These are phyloP conservation scores for Carex myosuroides DNA, from an alignment of 176 grass and related monocot species.

Conservation along the genomic window DNA sequence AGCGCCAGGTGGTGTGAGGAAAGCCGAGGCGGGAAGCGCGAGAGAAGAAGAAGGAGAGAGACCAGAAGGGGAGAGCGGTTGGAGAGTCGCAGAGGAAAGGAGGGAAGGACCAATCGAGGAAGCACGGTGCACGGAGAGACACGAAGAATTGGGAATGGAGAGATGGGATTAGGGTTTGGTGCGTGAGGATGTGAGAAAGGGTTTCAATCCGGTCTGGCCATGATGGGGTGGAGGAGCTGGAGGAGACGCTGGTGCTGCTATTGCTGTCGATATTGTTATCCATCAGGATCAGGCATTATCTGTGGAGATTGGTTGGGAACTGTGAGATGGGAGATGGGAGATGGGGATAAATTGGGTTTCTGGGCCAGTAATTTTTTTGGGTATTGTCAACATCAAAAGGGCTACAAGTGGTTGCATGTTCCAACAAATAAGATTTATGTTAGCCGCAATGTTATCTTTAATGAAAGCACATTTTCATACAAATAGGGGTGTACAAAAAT, in stretches of 20 bases:
- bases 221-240: neutral
- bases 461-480: too few species aligned
- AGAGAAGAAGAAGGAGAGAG: constrained; percentile 48
- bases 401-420: too few species aligned
- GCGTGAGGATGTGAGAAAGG: constrained; percentile 49
- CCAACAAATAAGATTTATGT: too few species aligned
- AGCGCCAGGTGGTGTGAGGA: constrained; percentile 58
- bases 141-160: constrained; percentile 85
- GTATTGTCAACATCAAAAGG: too few species aligned
- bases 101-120: constrained; percentile 36
- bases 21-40: constrained; percentile 42
- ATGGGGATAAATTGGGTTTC: too few species aligned
- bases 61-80: constrained; percentile 24
- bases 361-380: too few species aligned
- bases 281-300: neutral
- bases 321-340: too few species aligned
- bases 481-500: too few species aligned
- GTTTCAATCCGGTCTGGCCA: constrained; percentile 39
- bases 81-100: constrained; percentile 61
- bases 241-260: neutral
- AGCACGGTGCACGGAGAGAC: constrained; percentile 46
- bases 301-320: neutral
- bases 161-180: constrained; percentile 50
- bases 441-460: too few species aligned
- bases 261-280: neutral